Percentiles rank a stretch among this genome's conserved stretches.
phyloP scores from a whole-genome alignment of 2,329 filamentous ascomycete species.

The Ophidiomyces ophidiicola region DNA sequence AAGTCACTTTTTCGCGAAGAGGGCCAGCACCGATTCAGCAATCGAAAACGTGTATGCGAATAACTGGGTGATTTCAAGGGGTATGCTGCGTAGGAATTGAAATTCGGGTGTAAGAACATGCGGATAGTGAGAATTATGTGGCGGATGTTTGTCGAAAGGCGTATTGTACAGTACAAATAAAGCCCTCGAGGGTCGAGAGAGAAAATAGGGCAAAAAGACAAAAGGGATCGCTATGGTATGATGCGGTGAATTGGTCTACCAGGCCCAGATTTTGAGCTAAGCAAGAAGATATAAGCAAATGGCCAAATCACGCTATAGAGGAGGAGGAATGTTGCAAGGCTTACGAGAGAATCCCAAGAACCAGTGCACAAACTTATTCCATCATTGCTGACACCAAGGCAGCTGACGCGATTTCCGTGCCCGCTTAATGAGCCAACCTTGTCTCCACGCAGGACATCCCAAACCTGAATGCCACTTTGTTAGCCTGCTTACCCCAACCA shows the following conservation, averaged over 20 bases:
- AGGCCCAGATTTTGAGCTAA: constrained; percentile 81
- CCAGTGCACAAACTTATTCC: constrained; percentile 98
- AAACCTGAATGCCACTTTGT: constrained; percentile 53
- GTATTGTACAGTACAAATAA: constrained; percentile 10
- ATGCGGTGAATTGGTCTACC: constrained; percentile 44
- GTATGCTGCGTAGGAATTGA: not conserved
- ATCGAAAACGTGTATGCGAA: not conserved
- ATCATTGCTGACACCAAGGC: constrained; percentile 95
- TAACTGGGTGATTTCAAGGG: constrained; percentile 2
- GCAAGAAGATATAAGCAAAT: constrained; percentile 5
- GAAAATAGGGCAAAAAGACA: not conserved
- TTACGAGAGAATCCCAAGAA: constrained; percentile 97
- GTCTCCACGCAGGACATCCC: constrained; percentile 92
- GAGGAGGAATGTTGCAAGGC: constrained; percentile 29
- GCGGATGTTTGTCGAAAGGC: not conserved
- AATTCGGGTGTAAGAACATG: constrained; percentile 1
- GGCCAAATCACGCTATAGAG: constrained; percentile 6
- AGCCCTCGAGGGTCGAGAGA: constrained; percentile 6
- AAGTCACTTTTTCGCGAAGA: too few relatives aligned
- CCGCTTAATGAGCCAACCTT: constrained; percentile 94
- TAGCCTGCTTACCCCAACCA: constrained; percentile 14
- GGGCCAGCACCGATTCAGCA: too few relatives aligned
- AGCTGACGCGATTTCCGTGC: constrained; percentile 98
- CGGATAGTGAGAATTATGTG: constrained; percentile 1
- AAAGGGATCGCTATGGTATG: not conserved